Conservation (phyloP, 345 rosid species). For the Brassica nigra region DNA sequence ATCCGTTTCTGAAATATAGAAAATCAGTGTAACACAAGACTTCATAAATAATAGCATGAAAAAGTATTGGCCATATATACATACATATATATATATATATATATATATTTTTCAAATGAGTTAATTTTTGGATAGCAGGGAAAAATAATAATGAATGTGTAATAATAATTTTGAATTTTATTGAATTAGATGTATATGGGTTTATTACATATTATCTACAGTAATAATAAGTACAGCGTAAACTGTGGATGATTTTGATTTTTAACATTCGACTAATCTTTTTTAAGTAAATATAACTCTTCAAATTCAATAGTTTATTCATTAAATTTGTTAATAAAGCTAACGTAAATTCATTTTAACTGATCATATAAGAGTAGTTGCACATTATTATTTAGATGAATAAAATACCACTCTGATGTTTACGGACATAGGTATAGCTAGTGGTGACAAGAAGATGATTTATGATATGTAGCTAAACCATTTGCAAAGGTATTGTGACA, state of each 20-base stretch:
- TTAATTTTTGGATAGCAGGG: not conserved
- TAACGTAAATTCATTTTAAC: not conserved
- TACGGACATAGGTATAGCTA: not conserved
- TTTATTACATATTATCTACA: not conserved
- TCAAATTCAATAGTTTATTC: not conserved
- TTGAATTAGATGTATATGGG: not conserved
- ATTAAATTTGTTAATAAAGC: not conserved
- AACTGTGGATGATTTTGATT: not conserved
- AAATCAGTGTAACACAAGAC: conserved; percentile 1
- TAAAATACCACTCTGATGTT: not conserved
- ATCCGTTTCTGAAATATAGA: not conserved
- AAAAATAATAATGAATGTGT: not conserved
- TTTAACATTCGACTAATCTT: not conserved
- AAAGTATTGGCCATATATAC: not conserved
- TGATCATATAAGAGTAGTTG: not conserved
- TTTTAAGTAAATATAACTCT: not conserved
- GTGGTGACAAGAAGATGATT: conserved; percentile 6
- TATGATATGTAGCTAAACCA: conserved; percentile 31
- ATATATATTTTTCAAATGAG: not conserved
- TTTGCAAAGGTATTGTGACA: conserved; percentile 16
- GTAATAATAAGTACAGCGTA: not conserved
- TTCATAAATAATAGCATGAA: not conserved
- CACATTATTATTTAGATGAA: not conserved
- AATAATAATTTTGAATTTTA: not conserved
- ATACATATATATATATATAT: too few species aligned